Evolutionary conservation across 306 rosid species (phyloP), one percentile per base, ranked within the genome.

Genomic region (Ziziphus jujuba): DNA sequence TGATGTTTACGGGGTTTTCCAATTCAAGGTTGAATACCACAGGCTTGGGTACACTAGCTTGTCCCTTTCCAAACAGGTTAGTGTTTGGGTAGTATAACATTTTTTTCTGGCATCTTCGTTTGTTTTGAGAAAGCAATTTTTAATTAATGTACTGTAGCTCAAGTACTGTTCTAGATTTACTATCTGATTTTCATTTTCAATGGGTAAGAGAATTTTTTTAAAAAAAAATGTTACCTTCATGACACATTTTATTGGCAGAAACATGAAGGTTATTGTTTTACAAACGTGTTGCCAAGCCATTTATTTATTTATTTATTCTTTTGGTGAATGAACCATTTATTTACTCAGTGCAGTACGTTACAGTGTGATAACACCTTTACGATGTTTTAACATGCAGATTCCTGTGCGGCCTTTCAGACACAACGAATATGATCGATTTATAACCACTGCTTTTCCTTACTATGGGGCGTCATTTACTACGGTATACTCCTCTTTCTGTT

Each of bases 1-100:
- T 48, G 96, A 89, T 84, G 88, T 86, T 20, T 89, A 89, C 52
- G 96, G 96, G 69, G 96, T 89, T 66, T 89, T 89, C 87, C 96
- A 89, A 68, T 89, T 89, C 74, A 89, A 89, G 82, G 87, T 89
- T 36, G 90, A 89, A 77, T 86, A 89, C 35, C 82, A 84, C 55
- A 86, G 63, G 75, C 96, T 86, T 63, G 96, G 96, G 61, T 89
- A 89, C 76, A 84, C 96, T 56, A 81, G 81, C 81, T 67, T 89
- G 59, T 80, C 90, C 35, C 72, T 89, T 52, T 77, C 96, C 16
- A 89, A 89, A 63, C 96, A 90, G 93, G 93, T 90, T 79, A 50
- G 14, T 52, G 34, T 40, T 74, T 9, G 6, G n/a, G 20, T 62
- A 17, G 20, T 16, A 16, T 17, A 50, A 6, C 11, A 15, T 50